phyloP scores from a whole-genome alignment of 306 rosid genomes.

The Mimosa bimucronata region DNA sequence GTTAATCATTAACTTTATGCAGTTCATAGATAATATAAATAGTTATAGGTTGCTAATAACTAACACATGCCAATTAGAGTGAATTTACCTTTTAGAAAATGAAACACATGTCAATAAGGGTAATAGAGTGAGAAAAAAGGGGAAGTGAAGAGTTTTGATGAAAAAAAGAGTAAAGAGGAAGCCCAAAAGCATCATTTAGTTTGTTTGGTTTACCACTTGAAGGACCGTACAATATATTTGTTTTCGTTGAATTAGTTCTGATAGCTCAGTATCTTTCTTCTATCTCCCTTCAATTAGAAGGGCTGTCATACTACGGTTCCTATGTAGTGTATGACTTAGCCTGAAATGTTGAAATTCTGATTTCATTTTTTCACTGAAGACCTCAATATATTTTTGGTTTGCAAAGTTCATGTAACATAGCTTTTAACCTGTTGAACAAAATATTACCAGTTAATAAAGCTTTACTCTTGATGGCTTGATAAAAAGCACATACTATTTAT shows the following conservation, averaged over 20 bases:
- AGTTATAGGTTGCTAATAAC: conserved; percentile 5
- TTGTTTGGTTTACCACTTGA: conserved; percentile 9
- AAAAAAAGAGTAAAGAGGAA: background rate
- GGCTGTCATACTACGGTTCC: background rate
- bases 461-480: background rate
- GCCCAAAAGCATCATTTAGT: background rate
- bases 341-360: background rate
- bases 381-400: background rate
- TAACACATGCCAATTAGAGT: background rate
- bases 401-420: background rate
- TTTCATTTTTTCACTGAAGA: background rate
- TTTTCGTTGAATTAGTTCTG: background rate
- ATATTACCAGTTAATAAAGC: background rate
- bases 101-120: background rate
- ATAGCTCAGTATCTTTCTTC: background rate
- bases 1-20: conserved; percentile 26
- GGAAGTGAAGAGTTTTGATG: background rate
- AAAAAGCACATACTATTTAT: background rate
- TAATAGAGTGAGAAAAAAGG: background rate
- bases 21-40: conserved; percentile 3
- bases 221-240: background rate
- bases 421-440: background rate
- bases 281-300: background rate
- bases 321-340: background rate
- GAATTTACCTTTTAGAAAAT: background rate